phyloP scores from a whole-genome alignment of 2,329 filamentous ascomycete species.

The Chrysoporthe puriensis region DNA sequence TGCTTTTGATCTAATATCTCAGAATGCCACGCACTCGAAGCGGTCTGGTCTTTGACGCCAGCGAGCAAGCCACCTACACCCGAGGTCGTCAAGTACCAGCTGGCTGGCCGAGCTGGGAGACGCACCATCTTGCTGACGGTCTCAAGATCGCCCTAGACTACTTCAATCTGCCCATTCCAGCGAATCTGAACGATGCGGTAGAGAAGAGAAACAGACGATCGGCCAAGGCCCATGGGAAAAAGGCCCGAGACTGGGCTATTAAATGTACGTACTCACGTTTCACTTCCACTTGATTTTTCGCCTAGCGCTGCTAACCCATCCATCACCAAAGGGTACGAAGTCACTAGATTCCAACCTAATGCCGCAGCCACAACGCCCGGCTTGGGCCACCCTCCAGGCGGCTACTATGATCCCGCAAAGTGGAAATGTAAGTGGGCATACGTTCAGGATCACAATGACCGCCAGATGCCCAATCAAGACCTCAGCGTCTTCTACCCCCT shows the following conservation, averaged over 20 bases:
- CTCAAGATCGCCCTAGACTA: neutral
- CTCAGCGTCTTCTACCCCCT: no score
- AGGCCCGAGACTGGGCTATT: neutral
- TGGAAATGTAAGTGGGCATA: no score
- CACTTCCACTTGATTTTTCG: neutral
- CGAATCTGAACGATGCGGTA: neutral
- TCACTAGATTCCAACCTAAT: neutral
- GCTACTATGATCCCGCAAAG: no score
- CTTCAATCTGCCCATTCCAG: neutral
- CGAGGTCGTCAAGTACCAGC: no score
- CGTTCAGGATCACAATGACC: no score
- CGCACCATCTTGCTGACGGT: neutral
- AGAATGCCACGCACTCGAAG: neutral
- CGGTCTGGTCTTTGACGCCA: neutral
- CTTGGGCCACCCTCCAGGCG: no score
- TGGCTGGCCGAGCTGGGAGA: neutral
- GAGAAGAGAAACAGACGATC: neutral
- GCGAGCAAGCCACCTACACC: neutral
- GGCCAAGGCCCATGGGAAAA: neutral
- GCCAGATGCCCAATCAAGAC: no score
- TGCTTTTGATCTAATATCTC: neutral
- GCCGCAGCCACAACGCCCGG: no score
- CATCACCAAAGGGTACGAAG: neutral
- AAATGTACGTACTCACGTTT: neutral
- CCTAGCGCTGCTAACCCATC: no score